Base-by-base conservation (phyloP, 306 rosid species). In the Rosa multiflora region DNA sequence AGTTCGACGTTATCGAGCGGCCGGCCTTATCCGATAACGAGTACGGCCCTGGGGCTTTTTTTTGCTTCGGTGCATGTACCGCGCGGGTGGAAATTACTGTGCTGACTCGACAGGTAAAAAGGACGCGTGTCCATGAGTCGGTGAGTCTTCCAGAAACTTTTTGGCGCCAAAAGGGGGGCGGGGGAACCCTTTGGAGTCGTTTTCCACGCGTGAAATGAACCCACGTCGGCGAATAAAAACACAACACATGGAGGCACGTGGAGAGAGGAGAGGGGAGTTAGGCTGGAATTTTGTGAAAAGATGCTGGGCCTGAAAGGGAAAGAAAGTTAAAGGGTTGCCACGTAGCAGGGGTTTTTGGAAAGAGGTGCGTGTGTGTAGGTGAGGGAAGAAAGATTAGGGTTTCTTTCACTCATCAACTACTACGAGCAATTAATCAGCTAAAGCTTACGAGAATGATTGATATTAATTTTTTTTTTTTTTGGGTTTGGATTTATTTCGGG, bases 321-420 rank as follows among this genome's bases (percentile, higher is more conserved):
- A 26, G 83, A 61, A 17, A 20, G 63, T 1, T 4, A 4, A 63
- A 51, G 69, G 61, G 81, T 78, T 5, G 72, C 13, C 47, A 10
- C 88, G 82, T 73, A 58, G 67, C 71, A 2, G 15, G 59, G 29
- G 73, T 20, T 53, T 72, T 72, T 5, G 44, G 56, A 35, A 10
- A 8, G 52, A 15, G 6, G 46, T 15, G 5, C 64, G 37, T 43
- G 58, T 51, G 21, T 78, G 79, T 78, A 35, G 74, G 7, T 72
- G 49, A 70, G 69, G 46, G 13, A 23, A 14, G 51, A 7, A 4
- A 32, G 64, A 32, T 79, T 81, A 18, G 80, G 46, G 83, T 90
- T 90, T 80, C 94, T 87, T 92, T 80, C 90, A 87, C 94, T 88
- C 90, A 51, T 90, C 89, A 86, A 87, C 83, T 5, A 82, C 88